A percentile compares a stretch with the other conserved stretches of the same genome.
These are phyloP conservation scores for Cercospora sp. DNA, from an alignment of 2,329 filamentous ascomycete genomes.

Conservation along the genomic window DNA sequence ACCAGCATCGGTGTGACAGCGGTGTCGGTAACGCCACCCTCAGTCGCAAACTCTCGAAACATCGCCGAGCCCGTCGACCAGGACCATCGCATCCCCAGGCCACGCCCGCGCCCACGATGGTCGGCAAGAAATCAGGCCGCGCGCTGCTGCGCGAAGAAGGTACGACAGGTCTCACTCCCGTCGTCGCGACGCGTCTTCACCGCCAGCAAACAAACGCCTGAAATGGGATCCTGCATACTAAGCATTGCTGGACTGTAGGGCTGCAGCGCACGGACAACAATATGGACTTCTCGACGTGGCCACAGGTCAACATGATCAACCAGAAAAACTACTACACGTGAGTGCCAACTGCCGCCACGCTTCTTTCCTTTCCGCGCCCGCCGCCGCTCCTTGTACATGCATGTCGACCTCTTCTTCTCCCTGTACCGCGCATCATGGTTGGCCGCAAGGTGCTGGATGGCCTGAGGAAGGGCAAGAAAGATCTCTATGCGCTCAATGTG, in stretches of 20 bases:
- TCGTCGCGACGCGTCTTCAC: constrained; percentile 20
- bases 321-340: constrained; percentile 99
- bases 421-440: constrained; percentile 28
- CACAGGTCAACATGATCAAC: constrained; percentile 88
- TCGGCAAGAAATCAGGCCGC: constrained; percentile 65
- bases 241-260: constrained; percentile 54
- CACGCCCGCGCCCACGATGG: constrained; percentile 47
- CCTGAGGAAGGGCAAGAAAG: constrained; percentile 38
- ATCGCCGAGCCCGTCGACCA: background rate
- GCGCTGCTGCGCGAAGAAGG: constrained; percentile 62
- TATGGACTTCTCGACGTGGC: constrained; percentile 94
- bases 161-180: constrained; percentile 32
- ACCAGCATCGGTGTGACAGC: background rate
- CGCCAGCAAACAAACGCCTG: constrained; percentile 21
- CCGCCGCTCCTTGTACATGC: background rate
- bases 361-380: background rate
- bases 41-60: constrained; percentile 7
- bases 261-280: constrained; percentile 97
- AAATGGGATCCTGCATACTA: constrained; percentile 29
- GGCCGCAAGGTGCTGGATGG: constrained; percentile 36
- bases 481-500: constrained; percentile 39
- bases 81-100: background rate
- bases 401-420: constrained; percentile 2
- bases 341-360: constrained; percentile 37
- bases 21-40: background rate